These are phyloP conservation scores for Cadophora gregata DNA, from an alignment of 2,329 filamentous ascomycete species.

Conservation along the genomic window DNA sequence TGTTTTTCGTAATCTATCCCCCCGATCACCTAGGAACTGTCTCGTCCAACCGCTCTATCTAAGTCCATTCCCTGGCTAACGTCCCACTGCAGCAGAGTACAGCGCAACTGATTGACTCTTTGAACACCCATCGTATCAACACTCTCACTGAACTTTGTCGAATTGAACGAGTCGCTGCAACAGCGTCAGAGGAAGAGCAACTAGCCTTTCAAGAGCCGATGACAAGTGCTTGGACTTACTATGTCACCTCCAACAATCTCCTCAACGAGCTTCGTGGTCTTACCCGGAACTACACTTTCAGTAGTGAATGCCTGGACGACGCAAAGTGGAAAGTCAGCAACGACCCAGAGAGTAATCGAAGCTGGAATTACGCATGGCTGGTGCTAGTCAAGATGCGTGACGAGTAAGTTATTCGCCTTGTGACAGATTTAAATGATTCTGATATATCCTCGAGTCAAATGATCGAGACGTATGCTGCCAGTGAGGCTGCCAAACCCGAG, in stretches of 20 bases:
- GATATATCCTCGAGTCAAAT: conserved; percentile 54
- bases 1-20: conserved; percentile 40
- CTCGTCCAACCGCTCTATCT: neutral
- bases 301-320: conserved; percentile 67
- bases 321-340: conserved; percentile 67
- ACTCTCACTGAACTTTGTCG: conserved; percentile 75
- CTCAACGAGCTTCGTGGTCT: conserved; percentile 72
- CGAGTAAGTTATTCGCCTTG: conserved; percentile 55
- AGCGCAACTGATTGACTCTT: conserved; percentile 64
- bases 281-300: conserved; percentile 71
- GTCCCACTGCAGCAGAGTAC: conserved; percentile 31
- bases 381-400: conserved; percentile 69
- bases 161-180: conserved; percentile 69
- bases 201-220: conserved; percentile 67
- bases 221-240: conserved; percentile 74
- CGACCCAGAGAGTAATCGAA: conserved; percentile 70
- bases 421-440: neutral
- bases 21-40: conserved; percentile 10
- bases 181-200: conserved; percentile 62
- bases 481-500: conserved; percentile 65
- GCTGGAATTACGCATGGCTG: conserved; percentile 80
- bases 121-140: conserved; percentile 72
- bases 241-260: conserved; percentile 73
- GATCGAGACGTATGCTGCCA: conserved; percentile 63
- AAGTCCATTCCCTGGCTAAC: conserved; percentile 18